Conservation (phyloP, 768 basidiomycete species). For the Cystofilobasidium capitatum region DNA sequence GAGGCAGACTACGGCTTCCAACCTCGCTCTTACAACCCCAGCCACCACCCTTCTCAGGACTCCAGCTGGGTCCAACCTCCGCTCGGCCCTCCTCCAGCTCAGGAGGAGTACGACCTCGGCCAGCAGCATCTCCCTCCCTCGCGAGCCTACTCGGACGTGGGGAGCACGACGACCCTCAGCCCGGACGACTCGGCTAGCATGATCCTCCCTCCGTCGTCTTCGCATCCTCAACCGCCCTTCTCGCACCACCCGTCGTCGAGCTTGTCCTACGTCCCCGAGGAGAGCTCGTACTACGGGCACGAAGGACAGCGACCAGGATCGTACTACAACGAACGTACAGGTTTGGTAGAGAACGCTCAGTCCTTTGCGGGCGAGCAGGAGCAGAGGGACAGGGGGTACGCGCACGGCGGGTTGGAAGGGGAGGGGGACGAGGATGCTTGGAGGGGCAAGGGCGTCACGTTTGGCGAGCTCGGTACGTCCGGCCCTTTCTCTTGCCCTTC, state of each 20-base stretch:
- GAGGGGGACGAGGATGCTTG: background rate
- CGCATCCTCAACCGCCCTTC: background rate
- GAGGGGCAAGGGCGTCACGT: background rate
- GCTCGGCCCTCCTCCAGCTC: background rate
- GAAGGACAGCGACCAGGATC: background rate
- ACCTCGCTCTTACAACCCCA: background rate
- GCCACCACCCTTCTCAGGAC: background rate
- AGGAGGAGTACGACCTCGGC: background rate
- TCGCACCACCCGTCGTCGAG: background rate
- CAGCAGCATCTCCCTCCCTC: background rate
- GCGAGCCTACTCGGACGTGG: background rate
- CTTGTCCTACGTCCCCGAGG: background rate
- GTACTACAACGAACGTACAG: background rate
- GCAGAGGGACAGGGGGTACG: background rate
- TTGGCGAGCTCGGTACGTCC: background rate
- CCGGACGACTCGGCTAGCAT: conserved; percentile 8
- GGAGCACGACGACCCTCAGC: background rate
- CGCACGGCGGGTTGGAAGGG: background rate
- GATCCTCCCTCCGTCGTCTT: background rate
- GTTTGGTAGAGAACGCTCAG: background rate
- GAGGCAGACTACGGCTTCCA: conserved; percentile 23
- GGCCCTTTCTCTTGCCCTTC: background rate
- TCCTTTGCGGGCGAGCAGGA: background rate
- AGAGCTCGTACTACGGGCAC: background rate
- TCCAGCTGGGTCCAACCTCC: background rate